Evolutionary conservation across 805 yeast species (phyloP).

Genomic region (Candida adriatica): DNA sequence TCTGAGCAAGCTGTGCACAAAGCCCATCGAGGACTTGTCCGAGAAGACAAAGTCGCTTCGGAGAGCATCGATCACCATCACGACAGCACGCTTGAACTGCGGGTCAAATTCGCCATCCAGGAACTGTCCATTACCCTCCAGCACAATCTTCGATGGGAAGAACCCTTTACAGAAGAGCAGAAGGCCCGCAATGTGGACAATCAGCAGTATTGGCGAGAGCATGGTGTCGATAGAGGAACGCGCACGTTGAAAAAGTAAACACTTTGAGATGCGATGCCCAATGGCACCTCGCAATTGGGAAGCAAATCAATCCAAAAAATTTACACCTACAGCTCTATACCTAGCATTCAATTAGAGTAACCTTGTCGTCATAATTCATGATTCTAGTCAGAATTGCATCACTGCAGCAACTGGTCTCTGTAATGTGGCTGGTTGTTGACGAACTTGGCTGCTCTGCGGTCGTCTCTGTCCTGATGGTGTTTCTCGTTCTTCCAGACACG

Average conservation of each 20-base stretch:
- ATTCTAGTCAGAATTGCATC: slow-evolving; percentile 2
- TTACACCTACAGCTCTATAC: too few species aligned
- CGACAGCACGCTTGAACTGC: slow-evolving; percentile 58
- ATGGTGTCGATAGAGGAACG: slow-evolving; percentile 7
- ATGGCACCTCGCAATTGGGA: too few species aligned
- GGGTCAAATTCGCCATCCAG: slow-evolving; percentile 29
- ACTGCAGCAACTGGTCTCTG: slow-evolving; percentile 69
- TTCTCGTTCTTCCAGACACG: slow-evolving; percentile 65
- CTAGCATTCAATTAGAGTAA: too few species aligned
- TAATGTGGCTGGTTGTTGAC: slow-evolving; percentile 85
- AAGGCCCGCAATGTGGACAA: slow-evolving; percentile 45
- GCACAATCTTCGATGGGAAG: slow-evolving; percentile 80
- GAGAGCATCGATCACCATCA: slow-evolving; percentile 91
- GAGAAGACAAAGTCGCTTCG: slow-evolving; percentile 82
- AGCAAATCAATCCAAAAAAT: too few species aligned
- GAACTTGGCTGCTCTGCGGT: slow-evolving; percentile 62
- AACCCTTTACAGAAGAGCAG: slow-evolving; percentile 72
- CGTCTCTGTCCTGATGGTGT: slow-evolving; percentile 42
- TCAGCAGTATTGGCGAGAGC: slow-evolving; percentile 3
- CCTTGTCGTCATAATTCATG: too few species aligned
- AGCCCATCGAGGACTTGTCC: slow-evolving; percentile 54
- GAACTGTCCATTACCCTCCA: slow-evolving; percentile 49
- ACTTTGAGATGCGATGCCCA: too few species aligned
- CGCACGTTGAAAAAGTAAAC: too few species aligned
- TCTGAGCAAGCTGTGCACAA: slow-evolving; percentile 58